phyloP scores from a whole-genome alignment of 805 yeast species.

The Brettanomyces sp. region DNA sequence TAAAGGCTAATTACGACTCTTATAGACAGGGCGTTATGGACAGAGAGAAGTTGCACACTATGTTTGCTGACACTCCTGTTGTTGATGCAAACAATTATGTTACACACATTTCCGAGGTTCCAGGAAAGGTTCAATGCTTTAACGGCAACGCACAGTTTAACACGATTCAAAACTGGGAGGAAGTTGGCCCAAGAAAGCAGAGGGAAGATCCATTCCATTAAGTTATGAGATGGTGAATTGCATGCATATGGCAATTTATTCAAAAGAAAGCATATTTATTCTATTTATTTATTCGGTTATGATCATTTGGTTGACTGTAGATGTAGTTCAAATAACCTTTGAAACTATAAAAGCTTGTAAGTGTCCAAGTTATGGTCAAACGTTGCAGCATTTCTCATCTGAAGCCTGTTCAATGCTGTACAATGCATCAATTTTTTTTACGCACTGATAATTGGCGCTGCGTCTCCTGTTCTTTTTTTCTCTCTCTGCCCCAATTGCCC shows the following conservation, averaged over 20 bases:
- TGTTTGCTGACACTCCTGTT: conserved; percentile 12
- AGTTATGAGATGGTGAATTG: not conserved
- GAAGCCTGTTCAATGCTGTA: no score
- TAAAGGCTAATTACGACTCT: conserved; percentile 13
- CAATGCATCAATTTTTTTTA: no score
- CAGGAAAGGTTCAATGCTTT: conserved; percentile 22
- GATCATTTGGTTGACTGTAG: not conserved
- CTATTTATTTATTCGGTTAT: conserved; percentile 6
- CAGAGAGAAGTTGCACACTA: conserved; percentile 11
- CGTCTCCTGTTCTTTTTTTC: no score
- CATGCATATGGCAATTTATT: no score
- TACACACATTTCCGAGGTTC: conserved; percentile 21
- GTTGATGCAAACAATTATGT: conserved; percentile 10
- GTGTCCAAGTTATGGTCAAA: no score
- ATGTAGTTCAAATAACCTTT: no score
- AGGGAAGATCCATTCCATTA: conserved; percentile 17
- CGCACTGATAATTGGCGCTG: no score
- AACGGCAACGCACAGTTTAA: conserved; percentile 20
- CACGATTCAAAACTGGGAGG: conserved; percentile 18
- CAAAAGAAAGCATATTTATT: not conserved
- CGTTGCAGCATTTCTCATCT: no score
- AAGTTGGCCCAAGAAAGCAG: conserved; percentile 24
- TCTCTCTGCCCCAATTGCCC: no score
- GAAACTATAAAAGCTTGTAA: no score
- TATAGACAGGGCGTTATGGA: conserved; percentile 18